Base-by-base conservation (phyloP, 331 rosid genomes). In the Telfairia occidentalis region DNA sequence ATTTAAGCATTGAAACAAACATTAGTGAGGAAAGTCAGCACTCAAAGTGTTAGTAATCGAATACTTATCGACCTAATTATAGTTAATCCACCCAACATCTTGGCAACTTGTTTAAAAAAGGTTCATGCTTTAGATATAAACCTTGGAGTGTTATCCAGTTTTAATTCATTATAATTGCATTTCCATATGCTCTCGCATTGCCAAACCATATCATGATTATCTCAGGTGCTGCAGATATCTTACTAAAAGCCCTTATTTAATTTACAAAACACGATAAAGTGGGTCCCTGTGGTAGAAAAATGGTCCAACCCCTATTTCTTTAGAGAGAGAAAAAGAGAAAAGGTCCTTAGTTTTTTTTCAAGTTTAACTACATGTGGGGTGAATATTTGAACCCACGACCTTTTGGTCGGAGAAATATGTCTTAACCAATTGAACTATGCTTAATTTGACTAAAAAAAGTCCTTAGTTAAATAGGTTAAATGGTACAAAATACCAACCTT, bases 51-150 rank as follows among this genome's bases (percentile, higher is more conserved):
- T 19, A 65, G 72, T 38, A 65, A 67, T 67, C 37, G 3, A 67
- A 35, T 42, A 29, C 35, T 67, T 67, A 65, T 65, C 7, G 37
- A 67, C 19, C 54, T 40, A 67, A 67, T 67, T 67, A 67, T 67
- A 24, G 54, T 21, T 67, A 38, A 42, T 52, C 73, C 73, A 65
- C 73, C 72, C 0, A 64, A 64, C 16, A 64, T n/a, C 26, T 61
- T 34, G 26, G 6, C 70, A 61, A 34, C 50, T 13, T 45, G 3
- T 52, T 19, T 52, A 2, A 2, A 21, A 9, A 19, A 2, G 6
- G n/a, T n/a, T 10, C 61, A 55, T 0, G 11, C 45, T 32, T 16
- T 32, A 2, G 18, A 35, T 29, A 34, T 34, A 61, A 61, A 6
- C 24, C 71, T 64, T 37, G 48, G 15, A 29, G 42, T 24, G 16